These are phyloP conservation scores for Colletotrichum sp. DNA, from an alignment of 2,329 filamentous ascomycete species.

Conservation along the genomic window DNA sequence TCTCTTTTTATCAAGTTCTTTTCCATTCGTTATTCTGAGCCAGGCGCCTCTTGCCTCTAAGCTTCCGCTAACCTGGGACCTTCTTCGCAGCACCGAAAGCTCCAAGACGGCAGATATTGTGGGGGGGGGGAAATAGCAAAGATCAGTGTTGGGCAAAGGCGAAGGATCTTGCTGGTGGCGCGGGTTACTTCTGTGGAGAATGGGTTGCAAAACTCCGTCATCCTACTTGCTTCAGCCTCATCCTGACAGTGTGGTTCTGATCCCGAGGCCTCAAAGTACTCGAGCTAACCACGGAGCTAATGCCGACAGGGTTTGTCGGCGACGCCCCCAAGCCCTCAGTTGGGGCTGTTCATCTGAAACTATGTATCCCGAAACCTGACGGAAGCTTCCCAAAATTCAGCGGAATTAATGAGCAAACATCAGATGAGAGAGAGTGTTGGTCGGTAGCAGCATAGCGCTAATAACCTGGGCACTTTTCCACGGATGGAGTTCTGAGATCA, in stretches of 20 bases:
- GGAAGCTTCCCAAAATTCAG: background rate
- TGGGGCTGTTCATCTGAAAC: background rate
- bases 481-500: background rate
- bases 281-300: background rate
- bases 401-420: background rate
- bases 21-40: background rate
- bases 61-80: background rate
- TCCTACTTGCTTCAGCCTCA: constrained; percentile 1
- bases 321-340: background rate
- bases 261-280: background rate
- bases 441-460: background rate
- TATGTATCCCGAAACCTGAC: background rate
- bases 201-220: background rate
- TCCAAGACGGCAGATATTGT: background rate
- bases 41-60: background rate
- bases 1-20: background rate
- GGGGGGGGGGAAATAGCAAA: background rate
- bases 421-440: background rate
- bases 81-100: background rate
- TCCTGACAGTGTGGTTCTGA: background rate
- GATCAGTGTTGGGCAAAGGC: background rate
- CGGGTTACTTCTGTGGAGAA: background rate
- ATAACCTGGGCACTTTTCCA: background rate
- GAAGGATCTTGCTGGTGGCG: constrained; percentile 2
- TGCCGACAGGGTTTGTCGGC: background rate